Evolutionary conservation across 1,284 basidiomycete genomes (phyloP).

Genomic region (Paramarasmius palmivorus): DNA sequence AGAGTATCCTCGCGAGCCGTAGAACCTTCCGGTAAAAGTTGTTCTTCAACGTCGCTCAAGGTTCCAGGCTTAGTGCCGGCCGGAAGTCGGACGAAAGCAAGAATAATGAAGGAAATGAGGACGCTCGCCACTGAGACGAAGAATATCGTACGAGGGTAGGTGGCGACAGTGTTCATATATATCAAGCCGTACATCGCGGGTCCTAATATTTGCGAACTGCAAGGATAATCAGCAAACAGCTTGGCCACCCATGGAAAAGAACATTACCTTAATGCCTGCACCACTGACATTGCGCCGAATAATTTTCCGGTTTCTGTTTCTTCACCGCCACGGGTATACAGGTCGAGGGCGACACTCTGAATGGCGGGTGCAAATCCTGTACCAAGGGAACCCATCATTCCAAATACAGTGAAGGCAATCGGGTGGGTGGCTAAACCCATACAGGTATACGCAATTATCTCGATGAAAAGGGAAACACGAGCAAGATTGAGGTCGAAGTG

Average conservation of each 20-base stretch:
- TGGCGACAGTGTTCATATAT: slow-evolving; percentile 61
- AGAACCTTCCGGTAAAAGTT: background rate
- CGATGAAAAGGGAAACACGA: slow-evolving; percentile 56
- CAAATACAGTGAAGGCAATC: slow-evolving; percentile 46
- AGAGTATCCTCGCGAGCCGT: slow-evolving; percentile 17
- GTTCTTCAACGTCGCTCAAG: slow-evolving; percentile 16
- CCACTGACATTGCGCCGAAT: slow-evolving; percentile 72
- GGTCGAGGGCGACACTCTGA: slow-evolving; percentile 65
- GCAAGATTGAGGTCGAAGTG: slow-evolving; percentile 66
- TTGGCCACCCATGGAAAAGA: too few relatives aligned
- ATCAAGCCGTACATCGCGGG: slow-evolving; percentile 61
- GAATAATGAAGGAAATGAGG: slow-evolving; percentile 39
- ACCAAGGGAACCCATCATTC: slow-evolving; percentile 52
- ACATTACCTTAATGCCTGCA: slow-evolving; percentile 63
- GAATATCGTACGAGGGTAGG: slow-evolving; percentile 59
- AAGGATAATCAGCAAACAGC: slow-evolving; percentile 1
- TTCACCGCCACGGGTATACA: slow-evolving; percentile 52
- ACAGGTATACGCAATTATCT: slow-evolving; percentile 52
- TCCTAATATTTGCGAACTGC: slow-evolving; percentile 54
- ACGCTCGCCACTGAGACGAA: slow-evolving; percentile 40
- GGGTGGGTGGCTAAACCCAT: slow-evolving; percentile 47
- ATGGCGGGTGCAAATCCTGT: slow-evolving; percentile 63
- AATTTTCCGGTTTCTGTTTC: slow-evolving; percentile 56
- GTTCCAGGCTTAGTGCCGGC: slow-evolving; percentile 2
- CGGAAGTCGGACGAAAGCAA: slow-evolving; percentile 48